A percentile compares a stretch with the other conserved stretches of the same genome.
Conservation (phyloP, 2,329 filamentous ascomycete genomes). For the Aquanectria penicillioides region DNA sequence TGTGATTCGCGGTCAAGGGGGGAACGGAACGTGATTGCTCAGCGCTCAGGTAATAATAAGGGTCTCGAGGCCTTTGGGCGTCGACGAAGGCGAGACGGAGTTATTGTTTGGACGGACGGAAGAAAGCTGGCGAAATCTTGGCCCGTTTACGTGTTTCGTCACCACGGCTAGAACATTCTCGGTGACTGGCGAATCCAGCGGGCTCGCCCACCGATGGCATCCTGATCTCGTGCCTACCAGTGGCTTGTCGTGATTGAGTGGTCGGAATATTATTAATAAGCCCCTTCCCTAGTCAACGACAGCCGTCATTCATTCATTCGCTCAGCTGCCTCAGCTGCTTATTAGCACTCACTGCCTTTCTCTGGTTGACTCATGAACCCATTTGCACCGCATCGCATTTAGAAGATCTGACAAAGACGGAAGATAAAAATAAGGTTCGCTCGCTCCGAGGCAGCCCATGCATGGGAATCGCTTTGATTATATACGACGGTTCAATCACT, state of each 20-base stretch:
- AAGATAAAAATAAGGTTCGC: no score
- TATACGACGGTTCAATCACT: not conserved
- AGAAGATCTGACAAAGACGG: no score
- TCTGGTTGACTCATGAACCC: no score
- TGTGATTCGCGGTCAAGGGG: conserved; percentile 15
- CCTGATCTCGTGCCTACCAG: conserved; percentile 2
- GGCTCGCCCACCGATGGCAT: no score
- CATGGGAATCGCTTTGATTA: no score
- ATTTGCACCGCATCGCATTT: no score
- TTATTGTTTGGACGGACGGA: not conserved
- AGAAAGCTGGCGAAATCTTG: no score
- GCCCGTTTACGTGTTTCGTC: not conserved
- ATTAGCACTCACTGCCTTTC: no score
- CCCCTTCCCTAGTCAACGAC: not conserved
- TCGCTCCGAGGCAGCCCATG: no score
- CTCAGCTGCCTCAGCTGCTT: no score
- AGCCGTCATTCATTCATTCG: not conserved
- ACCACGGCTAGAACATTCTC: conserved; percentile 36
- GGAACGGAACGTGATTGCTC: conserved; percentile 10
- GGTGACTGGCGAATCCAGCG: conserved; percentile 6
- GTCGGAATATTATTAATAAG: conserved; percentile 14
- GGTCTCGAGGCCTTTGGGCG: not conserved
- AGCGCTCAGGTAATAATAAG: conserved; percentile 15
- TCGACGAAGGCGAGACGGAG: not conserved
- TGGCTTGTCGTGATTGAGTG: not conserved